Base-by-base conservation (phyloP, 2,329 filamentous ascomycete genomes). In the Aspergillus tanneri region DNA sequence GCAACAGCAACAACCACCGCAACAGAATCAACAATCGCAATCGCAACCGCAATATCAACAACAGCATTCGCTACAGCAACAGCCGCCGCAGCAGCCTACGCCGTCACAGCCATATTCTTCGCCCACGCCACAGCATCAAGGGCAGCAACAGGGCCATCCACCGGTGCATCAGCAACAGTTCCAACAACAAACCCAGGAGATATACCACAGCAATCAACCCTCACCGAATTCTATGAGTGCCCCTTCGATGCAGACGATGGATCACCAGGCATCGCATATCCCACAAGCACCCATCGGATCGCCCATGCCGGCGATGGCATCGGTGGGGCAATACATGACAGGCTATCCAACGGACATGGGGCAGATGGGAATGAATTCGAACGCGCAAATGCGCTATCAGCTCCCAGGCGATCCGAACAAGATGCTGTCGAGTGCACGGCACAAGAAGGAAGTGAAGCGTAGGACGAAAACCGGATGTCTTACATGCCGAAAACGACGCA, bases 381-480 rank as follows among this genome's bases (percentile, higher is more conserved):
- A 73, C 43, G 51, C 59, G 58, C 75, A 73, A 53, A 80, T 78
- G 72, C 81, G 54, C 71, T 81, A 65, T 67, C 74, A 68, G 71
- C 76, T 70, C 56, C 77, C 66, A 22, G 75, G 73, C 42, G 69
- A 75, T 46, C 68, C 72, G n/a, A 73, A 70, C 63, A 74, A 78
- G 57, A 76, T 83, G 53, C 76, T 85, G 67, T 80, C 80, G 18
- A 80, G 82, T 50, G 81, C 80, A 39, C 76, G 84, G 60, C 82
- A 86, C 66, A 77, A 77, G 69, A 84, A 87, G 72, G 85, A 89
- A 71, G 87, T 88, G 67, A 88, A 88, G 73, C 78, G 85, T 57
- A 77, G 86, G 64, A 88, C 86, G 48, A 87, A 87, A 72, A 87
- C 84, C 1, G 84, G 84, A n/a, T 88, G 85, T 69, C 65, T 83